Evolutionary conservation across 208 protist genomes (phyloP).

Genomic region (Leishmania arabica): DNA sequence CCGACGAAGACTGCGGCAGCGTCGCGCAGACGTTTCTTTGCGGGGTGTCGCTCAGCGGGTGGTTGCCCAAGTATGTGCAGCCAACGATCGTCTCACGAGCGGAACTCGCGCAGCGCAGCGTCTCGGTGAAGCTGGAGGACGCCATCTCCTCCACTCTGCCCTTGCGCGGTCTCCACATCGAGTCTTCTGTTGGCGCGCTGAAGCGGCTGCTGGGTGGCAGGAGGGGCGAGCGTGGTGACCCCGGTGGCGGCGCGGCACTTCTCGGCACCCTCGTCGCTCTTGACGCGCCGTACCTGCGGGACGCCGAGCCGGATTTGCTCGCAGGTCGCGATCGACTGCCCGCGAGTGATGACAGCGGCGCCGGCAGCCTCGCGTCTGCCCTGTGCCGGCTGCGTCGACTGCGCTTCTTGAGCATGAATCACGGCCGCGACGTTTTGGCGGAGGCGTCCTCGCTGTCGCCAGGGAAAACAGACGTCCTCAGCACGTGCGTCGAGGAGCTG

Average conservation of each 20-base stretch:
- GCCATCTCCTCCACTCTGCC: conserved; percentile 21
- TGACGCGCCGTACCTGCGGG: conserved; percentile 20
- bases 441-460: neutral
- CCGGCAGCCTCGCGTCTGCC: neutral
- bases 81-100: neutral
- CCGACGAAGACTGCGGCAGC: neutral
- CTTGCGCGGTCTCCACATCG: conserved; percentile 27
- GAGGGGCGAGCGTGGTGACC: neutral
- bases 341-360: neutral
- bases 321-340: conserved; percentile 1
- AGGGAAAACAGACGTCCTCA: neutral
- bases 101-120: neutral
- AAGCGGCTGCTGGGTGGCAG: conserved; percentile 4
- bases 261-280: conserved; percentile 16
- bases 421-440: conserved; percentile 2
- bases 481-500: conserved; percentile 12
- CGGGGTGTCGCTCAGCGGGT: conserved; percentile 29
- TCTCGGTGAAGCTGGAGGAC: conserved; percentile 4
- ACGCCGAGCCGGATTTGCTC: neutral
- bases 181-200: conserved; percentile 9
- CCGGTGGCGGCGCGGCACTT: neutral
- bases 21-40: conserved; percentile 1
- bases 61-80: conserved; percentile 19
- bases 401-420: conserved; percentile 17
- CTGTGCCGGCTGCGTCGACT: conserved; percentile 5